Conservation (phyloP, 345 rosid genomes). For the Eucalyptus regnans region DNA sequence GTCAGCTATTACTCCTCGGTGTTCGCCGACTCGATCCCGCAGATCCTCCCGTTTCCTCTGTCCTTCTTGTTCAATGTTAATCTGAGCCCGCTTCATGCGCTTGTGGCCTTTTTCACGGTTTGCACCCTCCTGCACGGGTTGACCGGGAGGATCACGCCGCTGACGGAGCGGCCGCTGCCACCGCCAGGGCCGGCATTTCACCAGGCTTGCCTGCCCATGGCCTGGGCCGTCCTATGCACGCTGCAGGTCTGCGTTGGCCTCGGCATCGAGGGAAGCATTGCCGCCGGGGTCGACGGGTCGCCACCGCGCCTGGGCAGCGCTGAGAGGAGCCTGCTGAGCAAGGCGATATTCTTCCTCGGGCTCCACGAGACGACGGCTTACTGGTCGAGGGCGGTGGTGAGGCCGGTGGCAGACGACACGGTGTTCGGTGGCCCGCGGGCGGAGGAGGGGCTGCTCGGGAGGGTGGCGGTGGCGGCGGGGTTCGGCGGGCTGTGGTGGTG, state of each 20-base stretch:
- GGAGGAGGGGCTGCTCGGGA: slow-evolving; percentile 5
- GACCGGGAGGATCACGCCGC: neutral
- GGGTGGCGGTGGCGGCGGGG: neutral
- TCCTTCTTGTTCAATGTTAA: neutral
- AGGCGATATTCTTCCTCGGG: slow-evolving; percentile 6
- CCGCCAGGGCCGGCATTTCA: neutral
- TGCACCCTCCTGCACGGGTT: slow-evolving; percentile 7
- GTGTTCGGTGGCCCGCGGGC: neutral
- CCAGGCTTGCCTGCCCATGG: neutral
- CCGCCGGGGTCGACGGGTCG: neutral
- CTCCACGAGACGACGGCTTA: slow-evolving; percentile 6
- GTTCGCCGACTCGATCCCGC: neutral
- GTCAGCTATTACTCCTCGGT: neutral
- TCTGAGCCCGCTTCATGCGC: slow-evolving; percentile 1
- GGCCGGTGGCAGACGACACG: slow-evolving; percentile 10
- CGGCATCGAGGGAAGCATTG: slow-evolving; percentile 2
- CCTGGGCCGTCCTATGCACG: slow-evolving; percentile 6
- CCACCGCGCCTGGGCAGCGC: neutral
- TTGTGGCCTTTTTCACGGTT: neutral
- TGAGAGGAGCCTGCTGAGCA: neutral
- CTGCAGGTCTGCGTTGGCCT: slow-evolving; percentile 1
- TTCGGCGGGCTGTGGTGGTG: slow-evolving; percentile 16
- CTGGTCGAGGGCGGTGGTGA: slow-evolving; percentile 7
- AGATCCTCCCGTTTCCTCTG: neutral
- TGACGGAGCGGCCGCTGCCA: neutral